Percentiles rank a stretch among this genome's conserved stretches.
phyloP scores from a whole-genome alignment of 1,284 basidiomycete genomes.

The Kalmanozyma brasiliensis region DNA sequence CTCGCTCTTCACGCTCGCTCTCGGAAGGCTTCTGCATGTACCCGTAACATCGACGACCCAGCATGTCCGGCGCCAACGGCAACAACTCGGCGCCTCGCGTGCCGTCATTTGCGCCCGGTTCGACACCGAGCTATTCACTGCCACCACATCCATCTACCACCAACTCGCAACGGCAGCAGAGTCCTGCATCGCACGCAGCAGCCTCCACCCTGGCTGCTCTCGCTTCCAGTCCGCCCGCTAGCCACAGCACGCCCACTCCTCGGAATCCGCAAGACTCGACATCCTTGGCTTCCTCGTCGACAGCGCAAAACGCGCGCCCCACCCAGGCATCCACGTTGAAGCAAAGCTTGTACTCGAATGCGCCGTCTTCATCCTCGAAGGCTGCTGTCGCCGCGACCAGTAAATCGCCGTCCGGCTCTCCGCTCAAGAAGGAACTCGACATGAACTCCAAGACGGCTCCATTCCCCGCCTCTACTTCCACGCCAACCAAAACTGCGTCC shows the following conservation, averaged over 20 bases:
- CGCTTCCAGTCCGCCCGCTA: conserved; percentile 34
- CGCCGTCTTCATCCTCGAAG: conserved; percentile 21
- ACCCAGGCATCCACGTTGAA: conserved; percentile 25
- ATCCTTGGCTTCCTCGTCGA: conserved; percentile 8
- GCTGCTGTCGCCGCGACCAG: neutral
- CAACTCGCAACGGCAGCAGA: conserved; percentile 33
- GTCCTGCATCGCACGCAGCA: conserved; percentile 43
- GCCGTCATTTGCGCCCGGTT: conserved; percentile 9
- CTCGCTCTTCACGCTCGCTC: no score
- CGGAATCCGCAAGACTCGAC: conserved; percentile 3
- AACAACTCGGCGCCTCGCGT: conserved; percentile 25
- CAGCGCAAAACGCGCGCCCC: conserved; percentile 21
- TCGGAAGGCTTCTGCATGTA: conserved; percentile 16
- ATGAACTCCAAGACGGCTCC: conserved; percentile 7
- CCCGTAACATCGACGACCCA: conserved; percentile 3
- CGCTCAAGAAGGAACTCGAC: conserved; percentile 39
- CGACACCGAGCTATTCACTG: conserved; percentile 16
- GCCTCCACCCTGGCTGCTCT: conserved; percentile 40
- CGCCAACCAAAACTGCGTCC: conserved; percentile 16
- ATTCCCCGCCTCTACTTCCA: conserved; percentile 4
- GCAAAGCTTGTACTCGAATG: conserved; percentile 43
- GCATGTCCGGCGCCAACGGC: conserved; percentile 35
- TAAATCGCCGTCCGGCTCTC: conserved; percentile 23
- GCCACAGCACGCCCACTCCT: conserved; percentile 4
- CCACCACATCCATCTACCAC: conserved; percentile 41